These are phyloP conservation scores for Suillus spraguei DNA, from an alignment of 768 basidiomycete species.

Conservation along the genomic window DNA sequence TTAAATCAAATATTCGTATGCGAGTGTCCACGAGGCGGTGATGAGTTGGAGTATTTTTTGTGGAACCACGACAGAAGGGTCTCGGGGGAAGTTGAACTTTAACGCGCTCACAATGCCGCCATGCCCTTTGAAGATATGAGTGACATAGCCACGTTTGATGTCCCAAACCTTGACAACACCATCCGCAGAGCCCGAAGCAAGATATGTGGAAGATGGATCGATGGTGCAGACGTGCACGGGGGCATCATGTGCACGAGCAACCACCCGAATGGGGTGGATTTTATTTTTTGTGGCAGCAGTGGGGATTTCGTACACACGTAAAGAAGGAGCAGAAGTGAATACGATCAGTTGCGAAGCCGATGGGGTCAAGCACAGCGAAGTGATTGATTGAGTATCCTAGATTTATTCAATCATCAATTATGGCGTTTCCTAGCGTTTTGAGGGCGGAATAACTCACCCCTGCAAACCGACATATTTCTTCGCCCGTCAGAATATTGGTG, in stretches of 20 bases:
- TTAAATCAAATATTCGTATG: constrained; percentile 90
- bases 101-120: constrained; percentile 97
- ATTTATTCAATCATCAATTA: constrained; percentile 11
- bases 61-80: constrained; percentile 50
- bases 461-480: constrained; percentile 76
- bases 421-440: constrained; percentile 5
- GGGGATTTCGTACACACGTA: constrained; percentile 86
- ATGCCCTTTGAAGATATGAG: constrained; percentile 95
- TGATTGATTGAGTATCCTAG: constrained; percentile 85
- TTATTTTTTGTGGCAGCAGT: constrained; percentile 44
- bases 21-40: constrained; percentile 90
- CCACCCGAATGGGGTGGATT: constrained; percentile 70
- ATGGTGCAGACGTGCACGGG: constrained; percentile 88
- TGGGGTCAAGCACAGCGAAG: constrained; percentile 80
- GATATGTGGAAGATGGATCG: constrained; percentile 85
- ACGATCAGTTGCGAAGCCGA: constrained; percentile 74
- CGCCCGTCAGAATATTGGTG: constrained; percentile 77
- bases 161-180: constrained; percentile 98
- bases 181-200: constrained; percentile 96
- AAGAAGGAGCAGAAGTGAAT: constrained; percentile 78
- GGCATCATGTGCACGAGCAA: constrained; percentile 88
- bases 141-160: constrained; percentile 81
- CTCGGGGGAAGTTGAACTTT: constrained; percentile 76
- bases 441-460: constrained; percentile 59
- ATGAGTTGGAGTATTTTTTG: constrained; percentile 73